These are phyloP conservation scores for Trichoderma sp. DNA, from an alignment of 2,329 filamentous ascomycete genomes.

Conservation along the genomic window DNA sequence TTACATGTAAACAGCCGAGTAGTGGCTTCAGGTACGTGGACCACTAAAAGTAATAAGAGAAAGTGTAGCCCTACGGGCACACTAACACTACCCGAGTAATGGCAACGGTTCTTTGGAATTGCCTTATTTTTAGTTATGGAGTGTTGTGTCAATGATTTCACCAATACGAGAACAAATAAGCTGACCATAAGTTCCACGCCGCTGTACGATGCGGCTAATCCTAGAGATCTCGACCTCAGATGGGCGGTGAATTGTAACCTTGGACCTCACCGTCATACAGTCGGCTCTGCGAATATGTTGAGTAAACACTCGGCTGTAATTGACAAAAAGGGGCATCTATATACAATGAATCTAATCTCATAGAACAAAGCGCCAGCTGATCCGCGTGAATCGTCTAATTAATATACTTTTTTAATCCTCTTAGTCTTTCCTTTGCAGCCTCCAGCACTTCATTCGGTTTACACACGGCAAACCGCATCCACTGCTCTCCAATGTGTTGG, in stretches of 20 bases:
- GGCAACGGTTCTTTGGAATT: not conserved
- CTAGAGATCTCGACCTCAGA: not conserved
- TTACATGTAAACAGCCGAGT: not conserved
- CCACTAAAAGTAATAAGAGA: not conserved
- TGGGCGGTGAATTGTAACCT: not conserved
- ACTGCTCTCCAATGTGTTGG: slow-evolving; percentile 6
- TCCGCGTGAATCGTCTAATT: not conserved
- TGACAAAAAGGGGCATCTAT: not conserved
- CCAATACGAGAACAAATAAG: not conserved
- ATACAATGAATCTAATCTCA: not conserved
- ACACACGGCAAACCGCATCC: slow-evolving; percentile 12
- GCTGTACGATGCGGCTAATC: not conserved
- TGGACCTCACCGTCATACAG: not conserved
- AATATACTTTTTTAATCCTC: not conserved
- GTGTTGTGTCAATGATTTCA: not conserved
- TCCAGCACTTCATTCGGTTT: not conserved
- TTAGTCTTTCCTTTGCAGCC: slow-evolving; percentile 4
- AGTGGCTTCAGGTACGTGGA: not conserved
- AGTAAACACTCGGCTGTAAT: not conserved
- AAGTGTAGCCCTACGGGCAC: not conserved
- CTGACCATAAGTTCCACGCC: not conserved
- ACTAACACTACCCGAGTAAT: not conserved
- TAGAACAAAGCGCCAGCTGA: not conserved
- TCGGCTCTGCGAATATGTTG: not conserved
- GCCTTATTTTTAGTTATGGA: no score